A percentile compares a stretch with the other conserved stretches of the same genome.
These are phyloP conservation scores for Cyberlindnera japonica DNA, from an alignment of 805 yeast species.

Conservation along the genomic window DNA sequence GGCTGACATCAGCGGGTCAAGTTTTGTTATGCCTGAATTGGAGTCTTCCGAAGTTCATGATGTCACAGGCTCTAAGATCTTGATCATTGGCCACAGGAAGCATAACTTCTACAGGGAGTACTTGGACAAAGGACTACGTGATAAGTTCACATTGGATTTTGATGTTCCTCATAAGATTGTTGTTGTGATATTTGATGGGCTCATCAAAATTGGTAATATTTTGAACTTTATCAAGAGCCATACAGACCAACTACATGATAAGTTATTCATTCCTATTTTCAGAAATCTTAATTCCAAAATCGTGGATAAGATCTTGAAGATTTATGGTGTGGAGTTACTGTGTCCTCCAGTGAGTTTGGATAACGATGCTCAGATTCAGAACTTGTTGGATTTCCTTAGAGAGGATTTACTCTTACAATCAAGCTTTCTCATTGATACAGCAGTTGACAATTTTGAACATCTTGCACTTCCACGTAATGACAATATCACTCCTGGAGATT, in stretches of 20 bases:
- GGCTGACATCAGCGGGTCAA: slow-evolving; percentile 5
- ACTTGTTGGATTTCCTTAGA: slow-evolving; percentile 19
- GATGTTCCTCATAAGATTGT: slow-evolving; percentile 18
- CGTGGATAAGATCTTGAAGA: slow-evolving; percentile 19
- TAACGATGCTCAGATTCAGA: slow-evolving; percentile 18
- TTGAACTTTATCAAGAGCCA: slow-evolving; percentile 24
- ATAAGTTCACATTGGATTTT: slow-evolving; percentile 21
- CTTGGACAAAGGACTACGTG: slow-evolving; percentile 15
- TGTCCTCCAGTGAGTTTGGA: slow-evolving; percentile 27
- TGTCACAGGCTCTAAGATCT: slow-evolving; percentile 14
- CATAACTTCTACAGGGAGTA: slow-evolving; percentile 16
- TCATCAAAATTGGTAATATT: slow-evolving; percentile 28
- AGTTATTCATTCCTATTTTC: slow-evolving; percentile 25
- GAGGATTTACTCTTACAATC: slow-evolving; percentile 18
- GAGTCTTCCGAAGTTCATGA: neutral
- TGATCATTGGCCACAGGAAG: slow-evolving; percentile 27
- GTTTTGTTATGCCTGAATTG: slow-evolving; percentile 22
- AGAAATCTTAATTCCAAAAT: slow-evolving; percentile 22
- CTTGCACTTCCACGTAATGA: neutral
- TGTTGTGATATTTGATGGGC: slow-evolving; percentile 27
- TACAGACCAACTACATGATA: slow-evolving; percentile 5
- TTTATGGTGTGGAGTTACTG: slow-evolving; percentile 18
- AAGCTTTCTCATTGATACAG: neutral
- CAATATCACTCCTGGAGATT: slow-evolving; percentile 2
- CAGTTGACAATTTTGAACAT: neutral